phyloP scores from a whole-genome alignment of 192 early-diverging fungal genomes.

The Coemansia sp. region DNA sequence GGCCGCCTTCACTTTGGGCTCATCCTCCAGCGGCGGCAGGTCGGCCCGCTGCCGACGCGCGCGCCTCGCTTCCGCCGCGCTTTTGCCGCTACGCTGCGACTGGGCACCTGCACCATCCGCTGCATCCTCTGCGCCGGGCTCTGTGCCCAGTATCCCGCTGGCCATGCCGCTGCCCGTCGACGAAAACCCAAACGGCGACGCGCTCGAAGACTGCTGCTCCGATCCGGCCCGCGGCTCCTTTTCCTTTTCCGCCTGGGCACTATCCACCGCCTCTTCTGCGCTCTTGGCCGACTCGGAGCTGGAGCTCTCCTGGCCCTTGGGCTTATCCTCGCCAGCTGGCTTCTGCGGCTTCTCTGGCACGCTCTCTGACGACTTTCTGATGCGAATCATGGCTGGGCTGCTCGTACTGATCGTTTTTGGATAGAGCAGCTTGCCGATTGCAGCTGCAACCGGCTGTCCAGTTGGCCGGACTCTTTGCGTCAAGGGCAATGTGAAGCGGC shows the following conservation, averaged over 20 bases:
- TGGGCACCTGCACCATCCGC: slow-evolving; percentile 1
- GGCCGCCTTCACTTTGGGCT: slow-evolving; percentile 44
- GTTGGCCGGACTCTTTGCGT: slow-evolving; percentile 19
- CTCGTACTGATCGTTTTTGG: slow-evolving; percentile 15
- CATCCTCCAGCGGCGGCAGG: slow-evolving; percentile 50
- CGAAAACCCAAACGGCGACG: slow-evolving; percentile 49
- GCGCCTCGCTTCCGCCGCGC: slow-evolving; percentile 49
- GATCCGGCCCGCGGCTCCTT: background rate
- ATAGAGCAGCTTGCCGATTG: background rate
- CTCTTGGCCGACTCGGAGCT: background rate
- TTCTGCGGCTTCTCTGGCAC: slow-evolving; percentile 15
- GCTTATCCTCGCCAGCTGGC: slow-evolving; percentile 1
- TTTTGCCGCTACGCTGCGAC: slow-evolving; percentile 19
- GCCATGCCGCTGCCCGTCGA: slow-evolving; percentile 47
- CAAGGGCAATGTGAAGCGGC: slow-evolving; percentile 31
- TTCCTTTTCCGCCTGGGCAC: background rate
- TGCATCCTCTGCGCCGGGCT: background rate
- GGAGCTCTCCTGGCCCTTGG: background rate
- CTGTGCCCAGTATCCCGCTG: slow-evolving; percentile 35
- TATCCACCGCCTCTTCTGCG: background rate
- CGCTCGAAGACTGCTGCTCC: slow-evolving; percentile 3
- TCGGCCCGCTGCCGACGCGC: slow-evolving; percentile 53
- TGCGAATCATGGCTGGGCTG: slow-evolving; percentile 20
- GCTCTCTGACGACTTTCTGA: slow-evolving; percentile 24
- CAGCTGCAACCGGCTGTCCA: background rate